These are phyloP conservation scores for Leishmania turanica DNA, from an alignment of 208 protist genomes.

Conservation along the genomic window DNA sequence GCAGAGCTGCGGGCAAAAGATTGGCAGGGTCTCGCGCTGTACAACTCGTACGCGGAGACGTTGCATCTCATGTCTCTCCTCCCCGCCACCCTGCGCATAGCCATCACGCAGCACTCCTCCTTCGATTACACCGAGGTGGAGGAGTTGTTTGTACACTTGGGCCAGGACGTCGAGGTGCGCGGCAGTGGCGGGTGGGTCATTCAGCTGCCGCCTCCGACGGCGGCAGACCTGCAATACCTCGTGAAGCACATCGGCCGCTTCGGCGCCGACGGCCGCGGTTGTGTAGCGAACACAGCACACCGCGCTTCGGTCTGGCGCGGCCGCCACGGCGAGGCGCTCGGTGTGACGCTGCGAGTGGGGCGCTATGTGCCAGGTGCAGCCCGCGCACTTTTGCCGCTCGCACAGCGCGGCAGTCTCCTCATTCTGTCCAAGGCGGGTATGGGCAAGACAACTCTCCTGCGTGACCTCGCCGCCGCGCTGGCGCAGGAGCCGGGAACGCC, in stretches of 20 bases:
- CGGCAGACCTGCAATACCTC: conserved; percentile 52
- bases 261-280: conserved; percentile 76
- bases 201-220: conserved; percentile 56
- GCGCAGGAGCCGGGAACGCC: conserved; percentile 47
- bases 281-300: conserved; percentile 72
- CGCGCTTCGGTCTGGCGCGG: conserved; percentile 81
- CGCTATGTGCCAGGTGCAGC: conserved; percentile 77
- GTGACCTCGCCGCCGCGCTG: conserved; percentile 81
- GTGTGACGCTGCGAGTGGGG: conserved; percentile 88
- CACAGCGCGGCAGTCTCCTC: conserved; percentile 73
- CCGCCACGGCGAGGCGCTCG: conserved; percentile 70
- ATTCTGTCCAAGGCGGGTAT: conserved; percentile 91
- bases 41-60: conserved; percentile 65
- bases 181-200: conserved; percentile 53
- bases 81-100: conserved; percentile 42
- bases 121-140: conserved; percentile 64
- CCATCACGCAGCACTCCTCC: conserved; percentile 37
- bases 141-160: conserved; percentile 80
- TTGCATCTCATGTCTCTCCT: conserved; percentile 71
- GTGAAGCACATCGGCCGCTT: conserved; percentile 64
- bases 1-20: conserved; percentile 54
- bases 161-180: conserved; percentile 79
- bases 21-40: conserved; percentile 55
- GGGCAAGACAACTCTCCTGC: conserved; percentile 94
- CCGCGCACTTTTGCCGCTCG: conserved; percentile 57